Conservation (phyloP, 768 basidiomycete genomes). For the Suillus clintonianus region DNA sequence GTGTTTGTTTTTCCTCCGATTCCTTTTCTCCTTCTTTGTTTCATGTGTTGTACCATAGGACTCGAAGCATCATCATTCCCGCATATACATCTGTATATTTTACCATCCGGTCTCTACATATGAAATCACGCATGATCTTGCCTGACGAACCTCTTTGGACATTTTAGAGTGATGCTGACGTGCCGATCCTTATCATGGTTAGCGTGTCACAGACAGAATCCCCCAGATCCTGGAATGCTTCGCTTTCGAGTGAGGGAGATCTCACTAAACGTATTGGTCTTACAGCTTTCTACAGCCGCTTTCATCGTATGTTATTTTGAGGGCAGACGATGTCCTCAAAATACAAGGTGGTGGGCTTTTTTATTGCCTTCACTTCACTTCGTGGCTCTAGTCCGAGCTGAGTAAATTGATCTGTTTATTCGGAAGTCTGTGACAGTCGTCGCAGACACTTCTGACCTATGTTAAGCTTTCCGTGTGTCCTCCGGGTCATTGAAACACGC, state of each 20-base stretch:
- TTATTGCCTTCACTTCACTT: no score
- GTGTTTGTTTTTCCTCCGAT: neutral
- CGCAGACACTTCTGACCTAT: neutral
- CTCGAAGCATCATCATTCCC: neutral
- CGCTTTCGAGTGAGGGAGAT: neutral
- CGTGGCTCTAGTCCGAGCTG: no score
- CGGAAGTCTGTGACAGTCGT: neutral
- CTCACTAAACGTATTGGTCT: neutral
- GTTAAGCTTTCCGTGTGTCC: no score
- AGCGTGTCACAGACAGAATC: neutral
- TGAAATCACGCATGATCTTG: neutral
- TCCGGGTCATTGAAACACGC: neutral
- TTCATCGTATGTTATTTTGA: neutral
- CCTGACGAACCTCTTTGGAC: neutral
- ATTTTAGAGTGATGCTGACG: neutral
- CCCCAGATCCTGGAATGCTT: neutral
- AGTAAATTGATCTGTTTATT: neutral
- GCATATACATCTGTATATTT: slow-evolving; percentile 1
- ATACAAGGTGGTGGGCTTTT: neutral
- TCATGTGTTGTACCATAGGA: neutral
- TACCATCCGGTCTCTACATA: neutral
- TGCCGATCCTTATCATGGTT: neutral
- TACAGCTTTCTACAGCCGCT: neutral
- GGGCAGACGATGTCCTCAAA: neutral
- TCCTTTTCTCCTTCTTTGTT: neutral